Percentiles rank a stretch among this genome's conserved stretches.
Evolutionary conservation across 306 rosid genomes (phyloP).

Genomic region (Astragalus membranaceus): DNA sequence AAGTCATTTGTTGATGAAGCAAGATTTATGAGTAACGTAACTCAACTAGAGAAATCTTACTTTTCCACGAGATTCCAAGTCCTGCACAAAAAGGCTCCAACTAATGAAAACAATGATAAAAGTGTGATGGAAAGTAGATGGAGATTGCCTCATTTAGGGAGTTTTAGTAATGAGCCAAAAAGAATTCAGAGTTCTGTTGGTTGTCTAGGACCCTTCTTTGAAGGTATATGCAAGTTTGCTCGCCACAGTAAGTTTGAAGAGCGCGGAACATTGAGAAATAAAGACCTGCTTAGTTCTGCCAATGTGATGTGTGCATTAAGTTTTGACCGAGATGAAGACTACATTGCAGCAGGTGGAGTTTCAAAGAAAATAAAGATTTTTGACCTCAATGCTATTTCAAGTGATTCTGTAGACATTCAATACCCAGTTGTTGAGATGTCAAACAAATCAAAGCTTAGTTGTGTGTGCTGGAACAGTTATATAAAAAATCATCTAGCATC

Average conservation of each 20-base stretch:
- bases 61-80: slow-evolving; percentile 57
- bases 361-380: slow-evolving; percentile 84
- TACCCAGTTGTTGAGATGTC: slow-evolving; percentile 83
- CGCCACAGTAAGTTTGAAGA: slow-evolving; percentile 78
- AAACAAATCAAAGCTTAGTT: slow-evolving; percentile 73
- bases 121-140: slow-evolving; percentile 46
- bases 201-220: slow-evolving; percentile 65
- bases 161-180: slow-evolving; percentile 32
- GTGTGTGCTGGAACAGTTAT: slow-evolving; percentile 87
- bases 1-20: slow-evolving; percentile 40
- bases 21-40: slow-evolving; percentile 38
- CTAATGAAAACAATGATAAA: slow-evolving; percentile 34
- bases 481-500: slow-evolving; percentile 89
- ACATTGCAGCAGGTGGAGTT: slow-evolving; percentile 91
- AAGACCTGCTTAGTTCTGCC: slow-evolving; percentile 63
- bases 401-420: slow-evolving; percentile 64
- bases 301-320: slow-evolving; percentile 87
- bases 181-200: slow-evolving; percentile 27
- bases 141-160: slow-evolving; percentile 33
- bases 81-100: slow-evolving; percentile 43
- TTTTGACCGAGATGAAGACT: slow-evolving; percentile 89
- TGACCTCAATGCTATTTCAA: slow-evolving; percentile 58
- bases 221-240: slow-evolving; percentile 88
- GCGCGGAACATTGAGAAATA: slow-evolving; percentile 67
- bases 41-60: slow-evolving; percentile 71